phyloP scores from a whole-genome alignment of 1,284 basidiomycete species.

The Ustilago shanxiensis region DNA sequence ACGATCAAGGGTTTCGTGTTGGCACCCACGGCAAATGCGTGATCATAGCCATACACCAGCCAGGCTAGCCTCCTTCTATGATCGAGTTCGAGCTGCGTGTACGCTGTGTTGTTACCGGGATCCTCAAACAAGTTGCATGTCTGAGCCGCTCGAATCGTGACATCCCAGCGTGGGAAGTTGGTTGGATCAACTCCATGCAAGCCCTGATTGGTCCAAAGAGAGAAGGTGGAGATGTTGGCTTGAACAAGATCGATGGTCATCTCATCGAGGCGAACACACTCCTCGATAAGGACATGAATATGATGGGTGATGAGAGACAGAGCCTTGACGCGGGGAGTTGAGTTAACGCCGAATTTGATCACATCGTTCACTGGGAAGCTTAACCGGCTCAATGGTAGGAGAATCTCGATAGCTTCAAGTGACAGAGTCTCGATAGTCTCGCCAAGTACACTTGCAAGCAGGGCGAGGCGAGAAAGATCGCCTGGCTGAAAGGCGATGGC shows the following conservation, averaged over 20 bases:
- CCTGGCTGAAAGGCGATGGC: constrained; percentile 22
- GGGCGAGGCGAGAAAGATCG: constrained; percentile 41
- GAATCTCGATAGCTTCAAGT: constrained; percentile 19
- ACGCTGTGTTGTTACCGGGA: constrained; percentile 16
- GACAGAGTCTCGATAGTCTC: constrained; percentile 45
- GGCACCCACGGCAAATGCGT: constrained; percentile 49
- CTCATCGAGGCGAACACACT: constrained; percentile 48
- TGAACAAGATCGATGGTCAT: constrained; percentile 52
- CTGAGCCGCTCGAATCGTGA: constrained; percentile 44
- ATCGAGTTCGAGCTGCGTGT: constrained; percentile 30
- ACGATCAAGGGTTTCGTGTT: constrained; percentile 45
- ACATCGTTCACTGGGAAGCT: constrained; percentile 6
- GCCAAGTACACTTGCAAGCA: constrained; percentile 37
- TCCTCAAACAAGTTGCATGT: constrained; percentile 46
- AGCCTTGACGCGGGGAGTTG: constrained; percentile 28
- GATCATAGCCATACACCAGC: constrained; percentile 56
- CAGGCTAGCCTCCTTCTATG: constrained; percentile 44
- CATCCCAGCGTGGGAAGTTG: constrained; percentile 46
- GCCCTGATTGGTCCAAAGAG: constrained; percentile 48
- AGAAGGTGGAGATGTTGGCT: constrained; percentile 45
- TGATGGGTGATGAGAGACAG: constrained; percentile 38
- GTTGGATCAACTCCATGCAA: constrained; percentile 31
- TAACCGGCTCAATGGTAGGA: constrained; percentile 18
- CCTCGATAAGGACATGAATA: constrained; percentile 36
- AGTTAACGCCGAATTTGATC: constrained; percentile 17